A percentile compares a stretch with the other conserved stretches of the same genome.
phyloP scores from a whole-genome alignment of 176 grass and related monocot genomes.

The Microstegium vimineum region DNA sequence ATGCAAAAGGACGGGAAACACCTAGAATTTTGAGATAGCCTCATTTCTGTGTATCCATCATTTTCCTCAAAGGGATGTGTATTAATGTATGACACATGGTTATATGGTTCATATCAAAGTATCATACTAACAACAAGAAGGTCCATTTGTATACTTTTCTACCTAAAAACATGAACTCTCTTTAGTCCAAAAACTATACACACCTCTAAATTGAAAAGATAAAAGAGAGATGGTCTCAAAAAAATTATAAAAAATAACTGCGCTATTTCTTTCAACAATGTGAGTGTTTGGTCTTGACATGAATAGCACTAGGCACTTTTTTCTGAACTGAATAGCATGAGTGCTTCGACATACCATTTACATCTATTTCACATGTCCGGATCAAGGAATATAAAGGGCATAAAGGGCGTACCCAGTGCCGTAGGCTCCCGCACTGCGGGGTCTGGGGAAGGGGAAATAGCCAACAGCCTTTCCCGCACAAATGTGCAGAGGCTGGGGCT shows the following conservation, averaged over 20 bases:
- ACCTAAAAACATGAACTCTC: background rate
- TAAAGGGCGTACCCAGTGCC: no score
- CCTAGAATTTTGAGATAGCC: background rate
- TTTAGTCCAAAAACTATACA: constrained; percentile 11
- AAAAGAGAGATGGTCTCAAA: constrained; percentile 1
- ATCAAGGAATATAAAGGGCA: background rate
- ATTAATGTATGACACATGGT: background rate
- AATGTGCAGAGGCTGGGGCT: no score
- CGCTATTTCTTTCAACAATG: background rate
- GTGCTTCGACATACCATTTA: background rate
- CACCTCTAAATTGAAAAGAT: background rate
- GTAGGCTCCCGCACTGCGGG: no score
- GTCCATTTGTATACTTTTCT: background rate
- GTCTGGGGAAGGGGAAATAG: no score
- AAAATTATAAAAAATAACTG: background rate
- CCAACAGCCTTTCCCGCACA: no score
- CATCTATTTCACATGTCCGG: background rate
- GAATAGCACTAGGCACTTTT: background rate
- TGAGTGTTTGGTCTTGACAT: background rate
- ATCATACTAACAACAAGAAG: background rate
- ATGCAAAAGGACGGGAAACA: background rate
- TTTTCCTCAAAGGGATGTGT: background rate
- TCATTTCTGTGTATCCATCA: background rate
- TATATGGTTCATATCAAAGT: background rate
- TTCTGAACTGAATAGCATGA: background rate